These are phyloP conservation scores for Solanum bukasovii DNA, from an alignment of 257 asterid species.

Conservation along the genomic window DNA sequence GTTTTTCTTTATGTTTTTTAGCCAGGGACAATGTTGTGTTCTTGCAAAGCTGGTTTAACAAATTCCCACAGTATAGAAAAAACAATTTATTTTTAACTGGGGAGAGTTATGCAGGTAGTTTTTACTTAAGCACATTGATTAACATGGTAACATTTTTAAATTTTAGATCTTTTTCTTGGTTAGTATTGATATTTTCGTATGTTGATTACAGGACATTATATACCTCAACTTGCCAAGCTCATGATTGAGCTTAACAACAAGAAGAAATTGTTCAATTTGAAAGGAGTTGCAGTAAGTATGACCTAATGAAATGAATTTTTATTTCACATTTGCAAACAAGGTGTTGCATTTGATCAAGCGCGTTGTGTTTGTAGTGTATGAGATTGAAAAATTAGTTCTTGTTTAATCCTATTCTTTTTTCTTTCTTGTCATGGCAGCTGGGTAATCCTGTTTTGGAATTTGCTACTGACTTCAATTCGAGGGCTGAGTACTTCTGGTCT, in stretches of 20 bases:
- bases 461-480: conserved; percentile 50
- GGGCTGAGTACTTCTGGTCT: conserved; percentile 73
- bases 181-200: not conserved
- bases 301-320: not conserved
- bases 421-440: conserved; percentile 23
- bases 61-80: conserved; percentile 44
- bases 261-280: conserved; percentile 29
- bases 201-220: conserved; percentile 40
- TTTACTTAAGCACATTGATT: not conserved
- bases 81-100: conserved; percentile 46
- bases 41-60: conserved; percentile 51
- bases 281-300: conserved; percentile 60
- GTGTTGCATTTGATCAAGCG: not conserved
- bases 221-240: conserved; percentile 67
- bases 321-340: not conserved
- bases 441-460: conserved; percentile 71
- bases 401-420: not conserved
- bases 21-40: conserved; percentile 61
- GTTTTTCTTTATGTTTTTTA: conserved; percentile 11
- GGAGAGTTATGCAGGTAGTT: conserved; percentile 63
- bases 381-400: not conserved
- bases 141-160: not conserved
- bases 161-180: not conserved
- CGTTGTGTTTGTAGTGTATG: not conserved
- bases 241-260: conserved; percentile 44